These are phyloP conservation scores for Aspergillus fischeri DNA, from an alignment of 2,329 filamentous ascomycete genomes.

Conservation along the genomic window DNA sequence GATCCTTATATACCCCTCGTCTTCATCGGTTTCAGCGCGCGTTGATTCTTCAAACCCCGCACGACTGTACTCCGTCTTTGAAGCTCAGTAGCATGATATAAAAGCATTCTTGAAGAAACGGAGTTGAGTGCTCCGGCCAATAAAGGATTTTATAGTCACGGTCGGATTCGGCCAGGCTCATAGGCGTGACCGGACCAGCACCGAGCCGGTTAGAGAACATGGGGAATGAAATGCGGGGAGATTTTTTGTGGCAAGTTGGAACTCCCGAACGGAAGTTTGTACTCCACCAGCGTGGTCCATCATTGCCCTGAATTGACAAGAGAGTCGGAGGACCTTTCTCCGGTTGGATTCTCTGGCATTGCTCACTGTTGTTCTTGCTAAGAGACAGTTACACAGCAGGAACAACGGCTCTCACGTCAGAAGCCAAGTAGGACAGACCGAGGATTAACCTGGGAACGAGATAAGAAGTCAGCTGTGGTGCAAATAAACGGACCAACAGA, in stretches of 20 bases:
- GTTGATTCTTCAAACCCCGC: not conserved
- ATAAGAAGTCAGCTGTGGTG: not conserved
- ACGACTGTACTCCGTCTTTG: not conserved
- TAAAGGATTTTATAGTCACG: not conserved
- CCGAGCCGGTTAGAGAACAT: not conserved
- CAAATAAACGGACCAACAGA: not conserved
- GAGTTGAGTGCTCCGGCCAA: constrained; percentile 16
- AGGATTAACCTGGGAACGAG: not conserved
- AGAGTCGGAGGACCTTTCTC: not conserved
- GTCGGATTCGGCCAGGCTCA: not conserved
- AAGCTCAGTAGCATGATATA: not conserved
- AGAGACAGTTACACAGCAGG: not conserved
- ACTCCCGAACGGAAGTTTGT: not conserved
- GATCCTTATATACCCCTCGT: not conserved
- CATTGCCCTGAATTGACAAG: not conserved
- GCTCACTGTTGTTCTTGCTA: no score
- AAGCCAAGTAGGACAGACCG: not conserved
- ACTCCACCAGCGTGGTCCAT: not conserved
- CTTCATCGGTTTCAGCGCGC: not conserved
- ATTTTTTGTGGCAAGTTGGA: not conserved
- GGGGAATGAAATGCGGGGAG: not conserved
- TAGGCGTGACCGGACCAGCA: not conserved
- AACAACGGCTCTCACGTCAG: not conserved
- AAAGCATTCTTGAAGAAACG: constrained; percentile 1
- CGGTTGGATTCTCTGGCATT: not conserved